phyloP scores from a whole-genome alignment of 1,139 yeast species.

The Candida glucosophila region DNA sequence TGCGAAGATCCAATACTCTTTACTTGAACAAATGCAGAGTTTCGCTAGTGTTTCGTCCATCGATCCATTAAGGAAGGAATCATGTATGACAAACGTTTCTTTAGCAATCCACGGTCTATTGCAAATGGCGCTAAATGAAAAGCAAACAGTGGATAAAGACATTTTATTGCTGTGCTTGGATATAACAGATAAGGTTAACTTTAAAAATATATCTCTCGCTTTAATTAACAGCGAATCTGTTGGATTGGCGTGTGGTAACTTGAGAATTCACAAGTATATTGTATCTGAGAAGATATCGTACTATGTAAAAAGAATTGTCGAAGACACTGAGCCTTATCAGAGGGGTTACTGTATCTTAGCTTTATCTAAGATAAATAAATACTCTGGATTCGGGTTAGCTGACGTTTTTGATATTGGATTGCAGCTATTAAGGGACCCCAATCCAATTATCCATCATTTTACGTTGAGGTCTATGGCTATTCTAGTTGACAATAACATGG shows the following conservation, averaged over 20 bases:
- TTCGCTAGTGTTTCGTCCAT: conserved; percentile 26
- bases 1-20: conserved; percentile 76
- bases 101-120: conserved; percentile 58
- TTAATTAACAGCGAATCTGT: conserved; percentile 56
- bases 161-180: conserved; percentile 48
- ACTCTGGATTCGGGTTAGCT: conserved; percentile 21
- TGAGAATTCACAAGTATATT: conserved; percentile 15
- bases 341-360: conserved; percentile 60
- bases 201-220: conserved; percentile 29
- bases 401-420: conserved; percentile 48
- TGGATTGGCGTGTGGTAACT: conserved; percentile 49
- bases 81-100: conserved; percentile 53
- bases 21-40: conserved; percentile 69
- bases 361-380: conserved; percentile 51
- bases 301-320: conserved; percentile 53
- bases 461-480: conserved; percentile 52
- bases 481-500: conserved; percentile 42
- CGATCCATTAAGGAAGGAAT: conserved; percentile 31
- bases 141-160: conserved; percentile 27
- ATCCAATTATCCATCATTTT: conserved; percentile 74
- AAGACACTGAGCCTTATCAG: conserved; percentile 41
- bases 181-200: conserved; percentile 43
- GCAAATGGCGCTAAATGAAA: conserved; percentile 20
- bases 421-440: conserved; percentile 69
- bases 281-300: conserved; percentile 42